Conservation (phyloP, 169 alveolate species). For the Perkinsus chesapeaki region DNA sequence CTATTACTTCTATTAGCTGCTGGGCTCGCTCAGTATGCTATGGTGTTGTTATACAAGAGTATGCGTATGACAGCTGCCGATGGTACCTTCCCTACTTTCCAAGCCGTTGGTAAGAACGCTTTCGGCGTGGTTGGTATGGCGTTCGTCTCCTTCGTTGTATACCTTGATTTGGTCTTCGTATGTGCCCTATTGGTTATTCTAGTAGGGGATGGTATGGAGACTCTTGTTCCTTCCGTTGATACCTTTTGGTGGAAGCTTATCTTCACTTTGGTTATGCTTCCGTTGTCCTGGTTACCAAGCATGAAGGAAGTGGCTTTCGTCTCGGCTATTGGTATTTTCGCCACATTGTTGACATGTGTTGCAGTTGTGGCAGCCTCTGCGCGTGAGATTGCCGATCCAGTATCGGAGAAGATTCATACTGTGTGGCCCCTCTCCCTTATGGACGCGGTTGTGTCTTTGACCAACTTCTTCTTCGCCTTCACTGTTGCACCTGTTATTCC, state of each 20-base stretch:
- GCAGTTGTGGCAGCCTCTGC: not conserved
- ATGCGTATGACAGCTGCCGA: not conserved
- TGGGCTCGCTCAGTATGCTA: not conserved
- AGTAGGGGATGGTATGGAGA: not conserved
- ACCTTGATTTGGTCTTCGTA: not conserved
- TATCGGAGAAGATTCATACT: not conserved
- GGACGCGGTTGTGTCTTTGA: not conserved
- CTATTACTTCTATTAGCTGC: not conserved
- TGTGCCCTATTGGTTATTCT: not conserved
- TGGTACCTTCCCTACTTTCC: not conserved
- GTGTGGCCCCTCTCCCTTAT: not conserved
- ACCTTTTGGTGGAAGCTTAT: not conserved
- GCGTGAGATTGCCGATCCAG: not conserved
- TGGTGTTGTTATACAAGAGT: not conserved
- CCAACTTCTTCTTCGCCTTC: not conserved
- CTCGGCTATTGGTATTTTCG: not conserved
- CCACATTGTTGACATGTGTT: not conserved
- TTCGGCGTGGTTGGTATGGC: not conserved
- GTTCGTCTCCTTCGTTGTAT: not conserved
- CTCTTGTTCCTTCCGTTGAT: not conserved
- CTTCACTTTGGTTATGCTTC: not conserved
- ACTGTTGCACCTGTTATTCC: not conserved
- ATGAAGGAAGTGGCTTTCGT: not conserved
- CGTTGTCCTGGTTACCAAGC: not conserved
- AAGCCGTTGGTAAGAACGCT: not conserved